Conservation (phyloP, 2,329 filamentous ascomycete species). For the Microcyclosporella mali region DNA sequence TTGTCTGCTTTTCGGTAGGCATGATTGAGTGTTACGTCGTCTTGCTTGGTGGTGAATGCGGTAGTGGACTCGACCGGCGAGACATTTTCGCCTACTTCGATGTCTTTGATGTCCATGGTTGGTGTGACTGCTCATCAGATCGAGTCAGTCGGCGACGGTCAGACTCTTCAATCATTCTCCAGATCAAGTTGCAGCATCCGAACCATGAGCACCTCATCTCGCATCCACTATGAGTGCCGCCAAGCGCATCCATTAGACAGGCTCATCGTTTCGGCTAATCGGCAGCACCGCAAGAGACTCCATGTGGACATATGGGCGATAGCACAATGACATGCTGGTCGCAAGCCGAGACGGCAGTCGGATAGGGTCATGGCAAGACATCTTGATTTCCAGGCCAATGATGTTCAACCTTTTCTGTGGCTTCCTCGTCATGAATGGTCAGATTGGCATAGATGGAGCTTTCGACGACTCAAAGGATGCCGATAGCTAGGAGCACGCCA, state of each 20-base stretch:
- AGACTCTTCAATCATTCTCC: too few relatives aligned
- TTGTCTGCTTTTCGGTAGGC: conserved; percentile 31
- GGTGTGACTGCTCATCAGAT: too few relatives aligned
- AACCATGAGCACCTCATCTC: too few relatives aligned
- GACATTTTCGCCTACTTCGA: conserved; percentile 4
- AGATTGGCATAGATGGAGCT: too few relatives aligned
- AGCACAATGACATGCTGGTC: background rate
- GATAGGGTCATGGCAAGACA: background rate
- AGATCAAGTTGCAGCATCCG: too few relatives aligned
- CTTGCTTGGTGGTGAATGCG: background rate
- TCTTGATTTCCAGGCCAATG: background rate
- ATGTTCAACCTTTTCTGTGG: background rate
- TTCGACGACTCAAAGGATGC: too few relatives aligned
- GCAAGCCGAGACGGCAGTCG: background rate
- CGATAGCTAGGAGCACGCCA: conserved; percentile 4
- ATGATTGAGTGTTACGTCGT: conserved; percentile 10
- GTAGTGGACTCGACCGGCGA: background rate
- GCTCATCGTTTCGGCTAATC: background rate
- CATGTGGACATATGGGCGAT: background rate
- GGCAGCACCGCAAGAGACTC: background rate
- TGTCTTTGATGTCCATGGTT: conserved; percentile 5
- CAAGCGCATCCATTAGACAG: too few relatives aligned
- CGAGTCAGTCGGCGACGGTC: too few relatives aligned
- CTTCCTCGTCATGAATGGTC: too few relatives aligned
- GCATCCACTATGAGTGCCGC: too few relatives aligned